A percentile compares a stretch with the other conserved stretches of the same genome.
Conservation (phyloP, 2,329 filamentous ascomycete species). For the Phialophora verrucosa region DNA sequence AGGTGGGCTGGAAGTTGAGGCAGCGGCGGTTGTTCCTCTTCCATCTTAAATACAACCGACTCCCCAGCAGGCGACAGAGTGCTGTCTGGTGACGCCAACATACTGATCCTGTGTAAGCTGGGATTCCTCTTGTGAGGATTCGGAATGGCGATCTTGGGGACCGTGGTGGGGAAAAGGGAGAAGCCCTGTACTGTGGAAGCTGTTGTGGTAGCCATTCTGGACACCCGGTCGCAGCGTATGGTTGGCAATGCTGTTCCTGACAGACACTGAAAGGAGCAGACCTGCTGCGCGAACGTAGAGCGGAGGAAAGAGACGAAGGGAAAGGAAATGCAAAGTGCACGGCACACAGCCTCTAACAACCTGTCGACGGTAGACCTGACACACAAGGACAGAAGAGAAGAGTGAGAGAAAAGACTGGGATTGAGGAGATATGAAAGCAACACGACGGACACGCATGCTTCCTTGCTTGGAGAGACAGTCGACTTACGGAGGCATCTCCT, state of each 20-base stretch:
- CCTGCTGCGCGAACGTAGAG: slow-evolving; percentile 27
- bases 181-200: slow-evolving; percentile 30
- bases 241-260: slow-evolving; percentile 13
- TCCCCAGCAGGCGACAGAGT: slow-evolving; percentile 27
- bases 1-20: slow-evolving; percentile 24
- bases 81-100: slow-evolving; percentile 24
- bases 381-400: slow-evolving; percentile 24
- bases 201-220: slow-evolving; percentile 28
- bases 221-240: slow-evolving; percentile 18
- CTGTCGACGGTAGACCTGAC: slow-evolving; percentile 25
- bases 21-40: slow-evolving; percentile 27
- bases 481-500: slow-evolving; percentile 13
- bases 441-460: neutral
- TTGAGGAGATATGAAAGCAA: slow-evolving; percentile 17
- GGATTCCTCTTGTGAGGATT: slow-evolving; percentile 38
- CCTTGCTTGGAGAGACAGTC: slow-evolving; percentile 2
- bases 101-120: slow-evolving; percentile 36
- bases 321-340: slow-evolving; percentile 18
- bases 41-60: slow-evolving; percentile 33
- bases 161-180: slow-evolving; percentile 35
- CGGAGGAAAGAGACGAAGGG: slow-evolving; percentile 21
- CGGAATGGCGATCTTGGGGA: slow-evolving; percentile 37
- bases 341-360: slow-evolving; percentile 25
- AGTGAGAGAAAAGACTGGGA: slow-evolving; percentile 16
- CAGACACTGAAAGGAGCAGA: slow-evolving; percentile 25